phyloP scores from a whole-genome alignment of 805 yeast species.

The Kluyveromyces wickerhamii region DNA sequence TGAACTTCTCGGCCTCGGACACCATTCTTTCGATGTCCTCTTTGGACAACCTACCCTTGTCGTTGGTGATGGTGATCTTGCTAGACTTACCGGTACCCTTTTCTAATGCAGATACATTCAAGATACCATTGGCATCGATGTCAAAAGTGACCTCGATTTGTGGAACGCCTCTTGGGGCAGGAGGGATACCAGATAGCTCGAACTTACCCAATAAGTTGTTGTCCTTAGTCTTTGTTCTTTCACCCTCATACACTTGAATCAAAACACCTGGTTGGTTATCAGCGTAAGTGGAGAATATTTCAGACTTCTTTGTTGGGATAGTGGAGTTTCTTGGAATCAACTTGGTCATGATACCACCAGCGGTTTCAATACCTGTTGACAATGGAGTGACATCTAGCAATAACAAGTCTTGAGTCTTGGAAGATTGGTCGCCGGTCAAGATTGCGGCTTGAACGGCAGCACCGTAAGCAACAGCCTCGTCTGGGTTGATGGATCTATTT shows the following conservation, averaged over 20 bases:
- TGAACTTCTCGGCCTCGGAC: constrained; percentile 93
- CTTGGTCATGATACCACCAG: constrained; percentile 99
- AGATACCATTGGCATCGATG: constrained; percentile 94
- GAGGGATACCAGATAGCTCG: constrained; percentile 94
- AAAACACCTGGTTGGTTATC: constrained; percentile 98
- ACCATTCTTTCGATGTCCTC: constrained; percentile 98
- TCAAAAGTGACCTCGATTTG: constrained; percentile 97
- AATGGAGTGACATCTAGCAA: constrained; percentile 96
- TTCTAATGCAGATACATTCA: constrained; percentile 93
- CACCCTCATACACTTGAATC: constrained; percentile 97
- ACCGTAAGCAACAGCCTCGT: constrained; percentile 99
- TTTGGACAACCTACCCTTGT: constrained; percentile 96
- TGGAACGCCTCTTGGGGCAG: constrained; percentile 98
- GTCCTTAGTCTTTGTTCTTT: constrained; percentile 92
- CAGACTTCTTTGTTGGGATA: constrained; percentile 95
- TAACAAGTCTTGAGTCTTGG: constrained; percentile 91
- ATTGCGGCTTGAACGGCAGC: constrained; percentile 98
- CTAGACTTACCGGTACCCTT: constrained; percentile 98
- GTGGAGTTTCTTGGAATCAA: constrained; percentile 95
- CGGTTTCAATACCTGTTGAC: constrained; percentile 96
- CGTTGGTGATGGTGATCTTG: constrained; percentile 96
- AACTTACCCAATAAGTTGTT: constrained; percentile 96
- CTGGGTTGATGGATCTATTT: constrained; percentile 94
- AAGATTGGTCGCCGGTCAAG: constrained; percentile 90
- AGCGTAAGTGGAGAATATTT: constrained; percentile 92